Evolutionary conservation across 176 grass and related monocot genomes (phyloP), one percentile per base, ranked within the genome.

Genomic region (Sorghum bicolor): DNA sequence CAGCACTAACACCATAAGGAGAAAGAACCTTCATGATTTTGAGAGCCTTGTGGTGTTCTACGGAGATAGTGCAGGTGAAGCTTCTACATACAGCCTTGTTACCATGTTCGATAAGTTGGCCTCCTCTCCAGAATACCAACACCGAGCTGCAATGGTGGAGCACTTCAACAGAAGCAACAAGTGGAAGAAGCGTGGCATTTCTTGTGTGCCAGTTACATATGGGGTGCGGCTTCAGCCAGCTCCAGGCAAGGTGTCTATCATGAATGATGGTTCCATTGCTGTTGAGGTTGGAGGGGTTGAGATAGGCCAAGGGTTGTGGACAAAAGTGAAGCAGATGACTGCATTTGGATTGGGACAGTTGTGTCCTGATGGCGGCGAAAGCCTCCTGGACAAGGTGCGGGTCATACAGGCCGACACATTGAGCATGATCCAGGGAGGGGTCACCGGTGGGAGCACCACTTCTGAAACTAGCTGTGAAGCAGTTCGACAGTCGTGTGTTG

Each of bases 121-220:
- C 38, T 89, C 62, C 2, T 94, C 95, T 36, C 79, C 88, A 33
- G 88, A 77, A 2, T 97, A 97, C 65, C 81, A 81, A 40, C 57
- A 9, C 0, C 85, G 90, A 53, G 70, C 77, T 17, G 20, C 79
- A 19, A 25, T 74, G 24, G 75, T 93, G 10, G 63, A 81, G 34
- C 25, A 73, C 12, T 97, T 94, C 87, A 97, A 94, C 31, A 84
- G 24, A 15, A 22, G 36, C 12, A 97, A 67, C 86, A 91, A 38
- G 86, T 97, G 90, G 90, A 93, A 77, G 88, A 97, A 97, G 60
- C 92, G 90, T 5, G 95, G 95, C 32, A 93, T 97, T 62, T 94
- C 95, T 22, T 97, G 92, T 55, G 84, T 97, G 61, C 95, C 95
- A 7, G 81, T 89, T 76, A 71, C 86, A 9, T 91, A 88, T 63